These are phyloP conservation scores for Phytophthora crassamura DNA, from an alignment of 352 stramenopile genomes.

Conservation along the genomic window DNA sequence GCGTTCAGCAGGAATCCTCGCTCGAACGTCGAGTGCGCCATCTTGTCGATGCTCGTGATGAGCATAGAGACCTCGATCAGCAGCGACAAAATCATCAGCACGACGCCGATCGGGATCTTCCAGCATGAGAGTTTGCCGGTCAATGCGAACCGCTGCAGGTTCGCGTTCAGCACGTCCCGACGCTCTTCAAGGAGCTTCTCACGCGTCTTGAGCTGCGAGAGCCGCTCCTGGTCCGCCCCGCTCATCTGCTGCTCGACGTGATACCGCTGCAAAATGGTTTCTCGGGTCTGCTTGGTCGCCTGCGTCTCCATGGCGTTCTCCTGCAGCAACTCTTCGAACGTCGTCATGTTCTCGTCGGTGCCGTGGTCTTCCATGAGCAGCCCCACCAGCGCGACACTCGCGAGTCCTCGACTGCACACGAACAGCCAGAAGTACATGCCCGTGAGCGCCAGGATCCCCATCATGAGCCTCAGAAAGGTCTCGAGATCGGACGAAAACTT, in stretches of 20 bases:
- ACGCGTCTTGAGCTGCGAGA: constrained; percentile 75
- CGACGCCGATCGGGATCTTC: constrained; percentile 72
- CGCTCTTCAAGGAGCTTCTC: constrained; percentile 74
- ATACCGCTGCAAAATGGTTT: constrained; percentile 79
- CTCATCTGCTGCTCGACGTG: constrained; percentile 70
- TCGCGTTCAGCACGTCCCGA: constrained; percentile 69
- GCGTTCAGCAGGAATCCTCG: constrained; percentile 76
- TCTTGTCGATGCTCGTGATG: constrained; percentile 84
- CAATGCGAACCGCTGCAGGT: constrained; percentile 62
- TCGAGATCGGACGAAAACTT: constrained; percentile 78
- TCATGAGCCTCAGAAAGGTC: constrained; percentile 72
- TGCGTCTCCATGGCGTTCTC: constrained; percentile 82
- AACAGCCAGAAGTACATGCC: constrained; percentile 85
- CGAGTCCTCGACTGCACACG: constrained; percentile 72
- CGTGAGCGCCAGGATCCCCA: constrained; percentile 74
- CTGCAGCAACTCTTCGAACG: constrained; percentile 74
- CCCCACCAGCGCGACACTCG: constrained; percentile 76
- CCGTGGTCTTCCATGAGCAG: constrained; percentile 82
- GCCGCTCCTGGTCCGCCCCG: constrained; percentile 68
- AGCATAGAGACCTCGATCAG: constrained; percentile 76
- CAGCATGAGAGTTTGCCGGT: constrained; percentile 57
- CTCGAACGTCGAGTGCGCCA: constrained; percentile 74
- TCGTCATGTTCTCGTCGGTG: constrained; percentile 69
- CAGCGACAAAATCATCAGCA: constrained; percentile 70
- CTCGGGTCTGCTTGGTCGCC: constrained; percentile 67